Base-by-base conservation (phyloP, 2,329 filamentous ascomycete genomes). In the Cytospora piceicola region DNA sequence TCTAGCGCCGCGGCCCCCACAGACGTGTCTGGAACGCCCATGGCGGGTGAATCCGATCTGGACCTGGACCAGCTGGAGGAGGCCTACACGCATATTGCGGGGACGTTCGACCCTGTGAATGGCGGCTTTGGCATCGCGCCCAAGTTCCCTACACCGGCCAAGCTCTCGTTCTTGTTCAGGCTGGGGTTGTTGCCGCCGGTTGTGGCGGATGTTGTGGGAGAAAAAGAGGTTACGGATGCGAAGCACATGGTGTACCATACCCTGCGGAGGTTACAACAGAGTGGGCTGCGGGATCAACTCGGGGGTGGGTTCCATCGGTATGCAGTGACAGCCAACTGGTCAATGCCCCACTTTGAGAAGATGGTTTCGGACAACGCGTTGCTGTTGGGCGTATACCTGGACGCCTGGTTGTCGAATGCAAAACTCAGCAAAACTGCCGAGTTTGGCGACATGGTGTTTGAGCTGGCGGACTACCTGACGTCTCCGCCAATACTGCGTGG, bases 311-410 rank as follows among this genome's bases (percentile, higher is more conserved):
- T 88, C 70, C 79, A 83, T 42, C 87, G 94, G 60, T 97, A 96
- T 75, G 96, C 93, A 17, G 90, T 96, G 9, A 98, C 94, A 0
- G 82, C 88, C 17, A 92, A 98, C 77, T 99, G 95, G 95, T 92
- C 90, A 69, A 81, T 98, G 56, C 95, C 95, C 14, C 94, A 97
- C 75, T 99, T 98, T 72, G 95, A 99, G 80, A 98, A 98, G 81
- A 93, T 98, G 85, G 85, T 97, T 12, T 93, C 93, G 63, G 95
- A 98, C 74, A 96, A 99, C 73, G 90, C 92, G 0, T 90, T 97
- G 70, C 83, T 98, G 1, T 80, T 99, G 2, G 85, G 89, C 29
- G 83, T 95, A 8, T 98, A 95, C 72, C 83, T 96, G 8, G 93
- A 97, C 72, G 94, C 92, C 0, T 98, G 94, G 82, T 83, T 92